Percentiles rank a stretch among this genome's conserved stretches.
Evolutionary conservation across 768 basidiomycete genomes (phyloP).

Genomic region (Phylloporus sp.): DNA sequence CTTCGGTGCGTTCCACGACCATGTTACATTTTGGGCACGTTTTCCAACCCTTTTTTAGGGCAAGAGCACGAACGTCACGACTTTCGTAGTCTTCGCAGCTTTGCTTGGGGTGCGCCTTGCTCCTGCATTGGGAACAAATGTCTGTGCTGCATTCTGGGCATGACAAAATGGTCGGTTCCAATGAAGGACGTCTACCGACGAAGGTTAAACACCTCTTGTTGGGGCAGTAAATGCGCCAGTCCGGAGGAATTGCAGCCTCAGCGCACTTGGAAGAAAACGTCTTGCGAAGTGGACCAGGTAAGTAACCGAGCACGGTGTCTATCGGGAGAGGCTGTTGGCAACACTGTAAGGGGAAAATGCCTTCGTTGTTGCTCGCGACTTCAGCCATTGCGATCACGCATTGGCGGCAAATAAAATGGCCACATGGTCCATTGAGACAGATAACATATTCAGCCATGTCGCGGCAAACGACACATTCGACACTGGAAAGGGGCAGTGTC

Average conservation of each 20-base stretch:
- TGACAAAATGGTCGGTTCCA: conserved; percentile 13
- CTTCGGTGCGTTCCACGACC: conserved; percentile 50
- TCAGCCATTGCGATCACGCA: conserved; percentile 43
- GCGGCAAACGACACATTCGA: conserved; percentile 39
- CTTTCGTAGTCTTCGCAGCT: conserved; percentile 42
- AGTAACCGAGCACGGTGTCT: conserved; percentile 27
- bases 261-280: conserved; percentile 40
- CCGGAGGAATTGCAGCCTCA: conserved; percentile 44
- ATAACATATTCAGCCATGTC: conserved; percentile 24
- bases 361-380: conserved; percentile 44
- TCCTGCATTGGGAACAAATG: conserved; percentile 51
- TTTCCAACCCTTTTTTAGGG: conserved; percentile 48
- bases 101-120: conserved; percentile 36
- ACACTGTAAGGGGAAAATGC: conserved; percentile 49
- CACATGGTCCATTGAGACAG: conserved; percentile 39
- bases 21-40: conserved; percentile 56
- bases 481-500: conserved; percentile 1
- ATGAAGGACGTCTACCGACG: conserved; percentile 39
- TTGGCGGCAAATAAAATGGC: conserved; percentile 44
- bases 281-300: conserved; percentile 26
- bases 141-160: conserved; percentile 40
- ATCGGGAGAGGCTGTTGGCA: conserved; percentile 40
- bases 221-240: conserved; percentile 48
- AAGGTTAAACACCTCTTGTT: conserved; percentile 48
- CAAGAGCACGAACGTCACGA: conserved; percentile 45